These are phyloP conservation scores for Rhodosporidiobolus odoratus DNA, from an alignment of 768 basidiomycete genomes.

Conservation along the genomic window DNA sequence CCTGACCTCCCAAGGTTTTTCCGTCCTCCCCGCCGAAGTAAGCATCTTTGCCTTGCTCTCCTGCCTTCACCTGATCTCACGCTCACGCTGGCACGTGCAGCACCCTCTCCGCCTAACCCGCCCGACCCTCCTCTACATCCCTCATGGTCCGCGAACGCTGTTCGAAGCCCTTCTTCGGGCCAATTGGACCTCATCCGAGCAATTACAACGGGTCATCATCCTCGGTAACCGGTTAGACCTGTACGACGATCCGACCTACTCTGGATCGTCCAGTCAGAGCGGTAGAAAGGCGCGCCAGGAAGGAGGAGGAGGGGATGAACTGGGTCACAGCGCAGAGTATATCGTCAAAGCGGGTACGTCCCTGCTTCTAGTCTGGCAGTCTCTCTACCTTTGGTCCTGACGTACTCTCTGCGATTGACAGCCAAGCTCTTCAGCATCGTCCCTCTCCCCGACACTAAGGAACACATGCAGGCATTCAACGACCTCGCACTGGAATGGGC, in stretches of 20 bases:
- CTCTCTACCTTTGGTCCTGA: not conserved
- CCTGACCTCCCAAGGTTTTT: constrained; percentile 10
- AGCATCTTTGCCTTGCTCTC: not conserved
- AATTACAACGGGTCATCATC: constrained; percentile 14
- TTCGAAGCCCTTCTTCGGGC: constrained; percentile 34
- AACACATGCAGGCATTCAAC: constrained; percentile 37
- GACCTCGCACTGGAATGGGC: constrained; percentile 37
- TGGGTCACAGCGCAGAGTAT: constrained; percentile 11
- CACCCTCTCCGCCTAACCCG: constrained; percentile 6
- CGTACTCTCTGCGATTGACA: not conserved
- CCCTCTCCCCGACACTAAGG: constrained; percentile 21
- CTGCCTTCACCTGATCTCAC: not conserved
- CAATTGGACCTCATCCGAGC: constrained; percentile 24
- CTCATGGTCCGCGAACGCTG: constrained; percentile 40
- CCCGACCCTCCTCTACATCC: constrained; percentile 40
- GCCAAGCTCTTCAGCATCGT: constrained; percentile 24
- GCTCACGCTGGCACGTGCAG: not conserved
- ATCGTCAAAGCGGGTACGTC: constrained; percentile 14
- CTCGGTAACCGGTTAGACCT: constrained; percentile 38
- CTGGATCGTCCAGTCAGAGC: not conserved
- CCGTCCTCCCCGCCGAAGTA: constrained; percentile 13
- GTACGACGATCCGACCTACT: constrained; percentile 39
- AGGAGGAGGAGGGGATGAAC: not conserved
- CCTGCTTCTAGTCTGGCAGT: not conserved
- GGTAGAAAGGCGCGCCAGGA: not conserved